These are phyloP conservation scores for Gymnopus androsaceus DNA, from an alignment of 1,284 basidiomycete species.

Conservation along the genomic window DNA sequence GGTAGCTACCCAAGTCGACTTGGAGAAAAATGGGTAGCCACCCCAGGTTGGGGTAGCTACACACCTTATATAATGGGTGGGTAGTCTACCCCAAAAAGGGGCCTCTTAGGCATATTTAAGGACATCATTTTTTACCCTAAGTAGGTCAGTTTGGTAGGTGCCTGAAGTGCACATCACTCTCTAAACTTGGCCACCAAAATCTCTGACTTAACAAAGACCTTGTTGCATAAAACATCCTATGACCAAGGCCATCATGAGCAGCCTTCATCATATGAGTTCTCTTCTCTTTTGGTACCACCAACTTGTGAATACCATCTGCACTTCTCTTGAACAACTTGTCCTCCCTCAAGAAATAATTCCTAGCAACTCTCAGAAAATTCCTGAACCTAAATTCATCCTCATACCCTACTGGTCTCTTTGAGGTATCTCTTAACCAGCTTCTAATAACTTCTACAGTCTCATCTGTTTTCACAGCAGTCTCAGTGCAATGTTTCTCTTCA, in stretches of 20 bases:
- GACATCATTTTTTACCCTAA: too few species aligned
- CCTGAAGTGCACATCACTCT: slow-evolving; percentile 4
- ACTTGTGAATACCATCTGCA: slow-evolving; percentile 11
- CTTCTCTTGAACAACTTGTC: slow-evolving; percentile 17
- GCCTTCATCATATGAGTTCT: slow-evolving; percentile 14
- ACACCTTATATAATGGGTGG: too few species aligned
- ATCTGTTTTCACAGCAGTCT: background rate
- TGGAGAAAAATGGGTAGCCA: too few species aligned
- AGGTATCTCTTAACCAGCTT: slow-evolving; percentile 8
- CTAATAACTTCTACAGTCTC: background rate
- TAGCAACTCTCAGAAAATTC: slow-evolving; percentile 16
- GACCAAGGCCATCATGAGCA: slow-evolving; percentile 21
- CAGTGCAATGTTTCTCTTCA: slow-evolving; percentile 12
- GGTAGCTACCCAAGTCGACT: too few species aligned
- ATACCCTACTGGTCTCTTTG: background rate
- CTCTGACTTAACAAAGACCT: slow-evolving; percentile 13
- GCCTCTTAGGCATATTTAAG: too few species aligned
- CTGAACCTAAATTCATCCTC: background rate
- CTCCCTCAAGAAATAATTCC: slow-evolving; percentile 17
- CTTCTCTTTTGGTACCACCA: slow-evolving; percentile 12
- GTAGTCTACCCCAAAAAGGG: too few species aligned
- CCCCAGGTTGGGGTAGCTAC: too few species aligned
- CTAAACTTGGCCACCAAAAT: slow-evolving; percentile 13
- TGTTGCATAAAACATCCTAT: slow-evolving; percentile 14
- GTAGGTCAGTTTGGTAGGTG: too few species aligned